Evolutionary conservation across 1,284 basidiomycete genomes (phyloP), one percentile per base, ranked within the genome.

Genomic region (Xerocomus nothofagi): DNA sequence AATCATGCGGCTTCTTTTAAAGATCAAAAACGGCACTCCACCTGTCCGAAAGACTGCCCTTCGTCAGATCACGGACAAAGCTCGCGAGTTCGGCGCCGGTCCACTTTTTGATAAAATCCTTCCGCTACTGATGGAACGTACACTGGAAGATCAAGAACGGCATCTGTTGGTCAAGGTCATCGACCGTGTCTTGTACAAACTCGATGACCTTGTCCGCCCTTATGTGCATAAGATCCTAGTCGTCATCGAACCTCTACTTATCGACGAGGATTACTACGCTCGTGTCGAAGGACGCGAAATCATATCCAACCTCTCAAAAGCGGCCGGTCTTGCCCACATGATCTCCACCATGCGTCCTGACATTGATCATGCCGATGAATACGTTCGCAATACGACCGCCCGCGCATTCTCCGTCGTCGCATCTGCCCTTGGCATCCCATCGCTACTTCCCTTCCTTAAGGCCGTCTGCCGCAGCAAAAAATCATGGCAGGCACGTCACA

Each of bases 331-430:
- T 20, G 97, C 96, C 3, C 97, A 99, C 72, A 99, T 99, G 97
- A 99, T 99, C 63, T 99, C 96, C 31, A 99, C 96, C 18, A 99
- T 99, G 96, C 89, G 96, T 62, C 97, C 97, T 3, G 96, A 99
- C 78, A 99, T 99, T 59, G 96, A 99, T 71, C 96, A 99, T 64
- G 94, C 96, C 36, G 97, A 99, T 70, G 97, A 99, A 72, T 99
- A 99, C 61, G 96, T 99, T 21, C 91, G 97, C 54, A 99, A 99
- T 71, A 99, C 97, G 30, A 99, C 97, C 9, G 96, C 97, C 31
- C 88, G 97, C 59, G 97, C 97, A 3, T 99, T 99, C 78, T 97
- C 96, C 21, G 97, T 99, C 51, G 97, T 99, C 47, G 96, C 97
- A 4, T 98, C 95, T 1, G 97, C 97, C 1, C 86, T 99, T 49